These are phyloP conservation scores for Pestalotiopsis sp. DNA, from an alignment of 2,329 filamentous ascomycete species.

Conservation along the genomic window DNA sequence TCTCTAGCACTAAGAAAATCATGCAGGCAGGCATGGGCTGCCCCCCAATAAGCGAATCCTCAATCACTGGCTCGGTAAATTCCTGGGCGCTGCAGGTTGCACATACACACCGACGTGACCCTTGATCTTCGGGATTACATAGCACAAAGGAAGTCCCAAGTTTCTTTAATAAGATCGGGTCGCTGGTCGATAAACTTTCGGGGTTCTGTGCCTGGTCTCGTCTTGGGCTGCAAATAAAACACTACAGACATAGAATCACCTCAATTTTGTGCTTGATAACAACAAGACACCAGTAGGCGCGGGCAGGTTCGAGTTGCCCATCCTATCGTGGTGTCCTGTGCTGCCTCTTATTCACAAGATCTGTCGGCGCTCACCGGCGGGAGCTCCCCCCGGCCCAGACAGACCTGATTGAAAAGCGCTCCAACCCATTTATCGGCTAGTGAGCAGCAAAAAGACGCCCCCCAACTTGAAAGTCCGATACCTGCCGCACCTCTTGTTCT, in stretches of 20 bases:
- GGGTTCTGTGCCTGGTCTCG: not conserved
- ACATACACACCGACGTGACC: not conserved
- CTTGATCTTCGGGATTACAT: not conserved
- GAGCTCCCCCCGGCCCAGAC: not conserved
- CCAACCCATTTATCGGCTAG: not conserved
- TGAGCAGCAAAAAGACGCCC: not conserved
- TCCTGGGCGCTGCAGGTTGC: not conserved
- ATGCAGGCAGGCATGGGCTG: not conserved
- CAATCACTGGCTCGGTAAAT: not conserved
- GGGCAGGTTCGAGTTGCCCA: not conserved
- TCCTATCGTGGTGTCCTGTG: not conserved
- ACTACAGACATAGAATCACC: not conserved
- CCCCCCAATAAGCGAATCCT: not conserved
- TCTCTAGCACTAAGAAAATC: not conserved
- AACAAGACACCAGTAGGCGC: not conserved
- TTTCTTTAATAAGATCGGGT: not conserved
- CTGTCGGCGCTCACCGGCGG: not conserved
- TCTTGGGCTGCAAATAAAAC: not conserved
- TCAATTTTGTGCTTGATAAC: not conserved
- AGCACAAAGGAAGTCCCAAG: not conserved
- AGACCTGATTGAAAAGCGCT: not conserved
- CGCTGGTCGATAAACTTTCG: not conserved
- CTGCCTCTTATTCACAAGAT: not conserved
- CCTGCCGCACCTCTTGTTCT: not conserved
- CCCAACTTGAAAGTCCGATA: not conserved